Conservation (phyloP, 2,329 filamentous ascomycete genomes). For the Fusarium clavum region DNA sequence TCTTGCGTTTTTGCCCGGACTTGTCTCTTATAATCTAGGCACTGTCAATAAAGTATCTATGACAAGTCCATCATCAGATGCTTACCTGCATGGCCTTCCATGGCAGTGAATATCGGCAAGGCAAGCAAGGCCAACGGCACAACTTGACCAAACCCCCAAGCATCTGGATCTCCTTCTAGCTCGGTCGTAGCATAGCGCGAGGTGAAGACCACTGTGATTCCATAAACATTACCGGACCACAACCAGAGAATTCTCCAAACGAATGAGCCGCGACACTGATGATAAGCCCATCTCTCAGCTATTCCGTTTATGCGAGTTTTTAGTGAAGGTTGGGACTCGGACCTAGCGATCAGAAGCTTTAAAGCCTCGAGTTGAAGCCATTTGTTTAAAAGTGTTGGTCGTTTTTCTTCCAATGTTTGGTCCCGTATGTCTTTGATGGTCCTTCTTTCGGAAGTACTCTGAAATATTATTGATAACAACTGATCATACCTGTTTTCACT, state of each 20-base stretch:
- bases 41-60: accelerated
- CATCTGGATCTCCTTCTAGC: neutral
- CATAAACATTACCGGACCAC: neutral
- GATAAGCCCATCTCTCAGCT: neutral
- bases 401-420: neutral
- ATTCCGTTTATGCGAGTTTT: accelerated
- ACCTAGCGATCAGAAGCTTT: accelerated
- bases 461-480: accelerated
- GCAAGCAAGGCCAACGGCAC: neutral
- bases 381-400: neutral
- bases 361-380: neutral
- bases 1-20: neutral
- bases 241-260: neutral
- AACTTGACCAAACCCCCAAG: conserved; percentile 3
- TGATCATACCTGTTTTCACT: neutral
- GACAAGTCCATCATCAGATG: accelerated
- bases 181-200: accelerated
- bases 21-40: neutral
- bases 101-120: neutral
- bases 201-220: neutral
- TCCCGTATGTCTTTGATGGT: accelerated
- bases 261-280: neutral
- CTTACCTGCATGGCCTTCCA: neutral
- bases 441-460: accelerated
- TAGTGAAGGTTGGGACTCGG: accelerated